Evolutionary conservation across 805 yeast species (phyloP).

Genomic region (Suhomyces sp.): DNA sequence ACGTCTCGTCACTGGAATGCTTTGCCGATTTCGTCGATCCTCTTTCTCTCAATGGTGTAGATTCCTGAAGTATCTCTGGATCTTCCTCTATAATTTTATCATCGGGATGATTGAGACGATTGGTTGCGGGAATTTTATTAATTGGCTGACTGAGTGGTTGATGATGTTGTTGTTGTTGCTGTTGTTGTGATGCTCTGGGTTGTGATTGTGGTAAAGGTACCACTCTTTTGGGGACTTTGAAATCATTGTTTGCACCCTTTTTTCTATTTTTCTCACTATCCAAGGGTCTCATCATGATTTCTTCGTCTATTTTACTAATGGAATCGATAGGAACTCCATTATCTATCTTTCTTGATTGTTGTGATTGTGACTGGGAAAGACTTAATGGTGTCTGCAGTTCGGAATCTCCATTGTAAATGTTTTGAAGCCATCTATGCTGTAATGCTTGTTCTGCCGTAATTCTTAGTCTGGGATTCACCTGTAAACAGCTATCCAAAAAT

Average conservation of each 20-base stretch:
- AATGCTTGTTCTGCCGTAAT: slow-evolving; percentile 76
- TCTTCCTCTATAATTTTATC: too few relatives aligned
- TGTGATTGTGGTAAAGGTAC: slow-evolving; percentile 45
- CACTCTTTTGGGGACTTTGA: slow-evolving; percentile 44
- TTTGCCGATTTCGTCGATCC: slow-evolving; percentile 5
- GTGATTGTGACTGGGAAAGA: slow-evolving; percentile 69
- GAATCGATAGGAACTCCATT: slow-evolving; percentile 36
- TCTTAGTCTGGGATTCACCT: slow-evolving; percentile 72
- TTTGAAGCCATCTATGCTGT: slow-evolving; percentile 76
- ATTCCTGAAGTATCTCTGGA: too few relatives aligned
- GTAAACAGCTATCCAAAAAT: slow-evolving; percentile 68
- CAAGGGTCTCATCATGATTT: slow-evolving; percentile 43
- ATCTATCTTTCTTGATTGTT: slow-evolving; percentile 50
- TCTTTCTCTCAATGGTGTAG: neutral
- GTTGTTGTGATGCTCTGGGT: slow-evolving; percentile 12
- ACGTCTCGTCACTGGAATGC: slow-evolving; percentile 4
- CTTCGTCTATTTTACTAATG: slow-evolving; percentile 42
- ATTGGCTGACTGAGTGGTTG: slow-evolving; percentile 1
- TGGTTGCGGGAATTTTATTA: neutral
- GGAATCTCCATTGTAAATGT: slow-evolving; percentile 24
- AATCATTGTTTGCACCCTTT: slow-evolving; percentile 28
- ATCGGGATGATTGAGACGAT: neutral
- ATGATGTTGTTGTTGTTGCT: neutral
- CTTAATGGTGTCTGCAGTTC: slow-evolving; percentile 47
- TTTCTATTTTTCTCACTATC: slow-evolving; percentile 28